Base-by-base conservation (phyloP, 495 filamentous ascomycete genomes). In the Collariella sp. region DNA sequence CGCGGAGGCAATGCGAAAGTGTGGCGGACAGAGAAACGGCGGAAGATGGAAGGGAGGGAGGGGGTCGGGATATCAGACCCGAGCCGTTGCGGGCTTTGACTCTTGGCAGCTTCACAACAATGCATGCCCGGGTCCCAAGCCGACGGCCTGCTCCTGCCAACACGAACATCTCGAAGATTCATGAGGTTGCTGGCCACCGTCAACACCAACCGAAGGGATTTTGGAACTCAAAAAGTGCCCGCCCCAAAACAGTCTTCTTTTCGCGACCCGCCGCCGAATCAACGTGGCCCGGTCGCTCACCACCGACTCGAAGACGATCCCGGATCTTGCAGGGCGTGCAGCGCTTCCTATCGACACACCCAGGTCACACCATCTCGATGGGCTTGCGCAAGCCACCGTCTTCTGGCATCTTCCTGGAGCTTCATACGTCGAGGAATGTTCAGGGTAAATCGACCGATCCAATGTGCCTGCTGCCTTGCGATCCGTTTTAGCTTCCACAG, bases 21-120 rank as follows among this genome's bases (percentile, higher is more conserved):
- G 50, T 49, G 47, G 42, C 39, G 20, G 19, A 23, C 26, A 22
- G 20, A 34, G 31, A 47, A 18, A 43, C 22, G 26, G 2, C 29
- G 36, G 18, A 18, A 11, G n/a, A 35, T n/a, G 33, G 29, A 16
- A 2, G 19, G 18, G 33, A 16, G 46, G 12, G 18, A 22, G 39
- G 29, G 33, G 40, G 54, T 49, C 47, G 15, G 26, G 20, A 23
- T 51, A 42, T 51, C 40, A 42, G 24, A 7, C 2, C 24, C n/a
- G 2, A 7, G 48, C 54, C 48, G 50, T 49, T 57, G 52, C 44
- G 57, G 43, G 43, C n/a, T n/a, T n/a, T n/a, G n/a, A n/a, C n/a
- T n/a, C 48, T 56, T 33, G 57, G 43, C 52, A n/a, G n/a, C n/a
- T n/a, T n/a, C n/a, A 2, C 39, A 47, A 5, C 12, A 34, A n/a